phyloP scores from a whole-genome alignment of 305 asterid genomes.

The Solanum hybrid region DNA sequence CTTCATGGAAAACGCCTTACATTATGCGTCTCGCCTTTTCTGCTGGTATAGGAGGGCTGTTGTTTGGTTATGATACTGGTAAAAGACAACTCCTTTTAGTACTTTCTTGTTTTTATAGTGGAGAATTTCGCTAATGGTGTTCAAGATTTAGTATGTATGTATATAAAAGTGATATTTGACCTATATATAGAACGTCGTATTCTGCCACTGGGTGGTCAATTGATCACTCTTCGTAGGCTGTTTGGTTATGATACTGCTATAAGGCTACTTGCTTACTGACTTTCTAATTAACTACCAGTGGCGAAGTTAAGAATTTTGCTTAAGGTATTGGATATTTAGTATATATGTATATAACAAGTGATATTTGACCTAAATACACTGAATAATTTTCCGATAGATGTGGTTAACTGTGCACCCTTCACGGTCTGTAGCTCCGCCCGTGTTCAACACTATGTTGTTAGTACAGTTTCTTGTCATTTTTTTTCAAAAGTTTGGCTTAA shows the following conservation, averaged over 20 bases:
- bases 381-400: not conserved
- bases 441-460: not conserved
- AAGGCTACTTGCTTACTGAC: not conserved
- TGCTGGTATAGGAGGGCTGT: slow-evolving; percentile 86
- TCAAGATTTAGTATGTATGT: not conserved
- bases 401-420: not conserved
- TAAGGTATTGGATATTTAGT: no score
- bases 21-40: slow-evolving; percentile 79
- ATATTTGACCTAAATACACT: not conserved
- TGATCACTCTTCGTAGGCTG: not conserved
- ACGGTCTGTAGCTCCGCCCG: not conserved
- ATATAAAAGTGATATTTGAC: not conserved
- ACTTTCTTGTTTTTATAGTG: not conserved
- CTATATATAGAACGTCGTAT: not conserved
- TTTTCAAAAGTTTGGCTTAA: not conserved
- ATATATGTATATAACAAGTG: not conserved
- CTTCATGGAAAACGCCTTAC: slow-evolving; percentile 55
- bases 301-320: no score
- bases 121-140: not conserved
- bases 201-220: not conserved
- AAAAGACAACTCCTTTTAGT: not conserved
- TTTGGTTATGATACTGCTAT: not conserved
- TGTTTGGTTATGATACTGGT: slow-evolving; percentile 93
- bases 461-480: not conserved
- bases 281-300: not conserved